A percentile compares a stretch with the other conserved stretches of the same genome.
phyloP scores from a whole-genome alignment of 2,329 filamentous ascomycete genomes.

The Ambrosiella beaveri region DNA sequence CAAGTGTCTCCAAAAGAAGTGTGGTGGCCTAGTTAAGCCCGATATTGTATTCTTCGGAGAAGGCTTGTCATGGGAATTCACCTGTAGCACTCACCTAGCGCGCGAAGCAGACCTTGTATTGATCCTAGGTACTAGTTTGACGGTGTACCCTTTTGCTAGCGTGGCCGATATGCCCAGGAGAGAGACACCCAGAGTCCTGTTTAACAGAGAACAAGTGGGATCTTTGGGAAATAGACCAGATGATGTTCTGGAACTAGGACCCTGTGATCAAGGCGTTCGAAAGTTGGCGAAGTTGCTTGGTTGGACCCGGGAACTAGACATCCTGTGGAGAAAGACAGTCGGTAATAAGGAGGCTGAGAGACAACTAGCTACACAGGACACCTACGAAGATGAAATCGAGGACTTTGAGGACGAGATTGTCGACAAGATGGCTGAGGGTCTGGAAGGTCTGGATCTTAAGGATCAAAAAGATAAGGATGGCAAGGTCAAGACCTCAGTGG shows the following conservation, averaged over 20 bases:
- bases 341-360: slow-evolving; percentile 40
- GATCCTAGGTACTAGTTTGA: slow-evolving; percentile 75
- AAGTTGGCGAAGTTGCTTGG: slow-evolving; percentile 64
- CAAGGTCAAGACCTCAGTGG: not conserved
- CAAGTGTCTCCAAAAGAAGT: slow-evolving; percentile 41
- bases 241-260: slow-evolving; percentile 67
- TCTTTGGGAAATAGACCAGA: slow-evolving; percentile 59
- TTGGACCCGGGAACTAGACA: slow-evolving; percentile 72
- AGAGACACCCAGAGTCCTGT: slow-evolving; percentile 56
- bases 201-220: slow-evolving; percentile 76
- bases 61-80: slow-evolving; percentile 29
- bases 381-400: slow-evolving; percentile 19
- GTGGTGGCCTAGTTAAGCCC: slow-evolving; percentile 71
- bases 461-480: slow-evolving; percentile 14
- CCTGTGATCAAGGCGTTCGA: slow-evolving; percentile 69
- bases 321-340: slow-evolving; percentile 51
- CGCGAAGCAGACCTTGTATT: slow-evolving; percentile 57
- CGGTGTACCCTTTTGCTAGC: slow-evolving; percentile 75
- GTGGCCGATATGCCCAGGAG: slow-evolving; percentile 49
- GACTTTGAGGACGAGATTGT: slow-evolving; percentile 28
- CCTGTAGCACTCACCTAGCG: slow-evolving; percentile 27
- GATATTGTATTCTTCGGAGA: slow-evolving; percentile 94
- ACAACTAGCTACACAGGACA: slow-evolving; percentile 23
- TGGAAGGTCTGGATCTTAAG: slow-evolving; percentile 22
- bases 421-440: slow-evolving; percentile 21